Conservation (phyloP, 768 basidiomycete species). For the Trametes cubensis region DNA sequence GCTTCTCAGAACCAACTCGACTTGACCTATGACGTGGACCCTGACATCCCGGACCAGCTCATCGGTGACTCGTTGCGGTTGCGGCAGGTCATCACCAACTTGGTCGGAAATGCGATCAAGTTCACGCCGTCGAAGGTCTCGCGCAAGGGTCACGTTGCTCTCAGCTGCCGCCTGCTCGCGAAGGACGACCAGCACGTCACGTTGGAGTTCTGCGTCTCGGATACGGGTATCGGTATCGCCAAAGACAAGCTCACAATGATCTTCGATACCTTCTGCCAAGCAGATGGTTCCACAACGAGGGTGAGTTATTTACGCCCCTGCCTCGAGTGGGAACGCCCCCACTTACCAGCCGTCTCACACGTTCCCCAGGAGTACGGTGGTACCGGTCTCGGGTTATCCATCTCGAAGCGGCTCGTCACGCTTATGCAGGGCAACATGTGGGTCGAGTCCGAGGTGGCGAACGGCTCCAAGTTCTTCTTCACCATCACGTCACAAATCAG, state of each 20-base stretch:
- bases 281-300: slow-evolving; percentile 96
- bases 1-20: slow-evolving; percentile 97
- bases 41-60: slow-evolving; percentile 93
- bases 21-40: slow-evolving; percentile 94
- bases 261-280: slow-evolving; percentile 99
- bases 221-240: slow-evolving; percentile 98
- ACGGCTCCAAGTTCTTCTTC: slow-evolving; percentile 96
- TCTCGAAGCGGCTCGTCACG: slow-evolving; percentile 94
- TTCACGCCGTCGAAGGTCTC: slow-evolving; percentile 85
- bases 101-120: slow-evolving; percentile 96
- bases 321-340: neutral
- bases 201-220: slow-evolving; percentile 95
- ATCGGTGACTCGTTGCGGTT: slow-evolving; percentile 95
- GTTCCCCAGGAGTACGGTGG: slow-evolving; percentile 86
- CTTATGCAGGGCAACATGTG: slow-evolving; percentile 99
- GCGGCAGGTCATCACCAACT: slow-evolving; percentile 93
- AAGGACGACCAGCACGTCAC: slow-evolving; percentile 84
- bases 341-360: slow-evolving; percentile 4
- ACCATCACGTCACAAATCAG: slow-evolving; percentile 88
- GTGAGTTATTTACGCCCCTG: slow-evolving; percentile 45
- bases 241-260: slow-evolving; percentile 98
- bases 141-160: slow-evolving; percentile 85
- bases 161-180: slow-evolving; percentile 80
- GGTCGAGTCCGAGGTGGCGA: slow-evolving; percentile 94
- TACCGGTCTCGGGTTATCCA: slow-evolving; percentile 93